Percentiles rank a stretch among this genome's conserved stretches.
These are phyloP conservation scores for Peronospora farinosa DNA, from an alignment of 352 stramenopile genomes.

Conservation along the genomic window DNA sequence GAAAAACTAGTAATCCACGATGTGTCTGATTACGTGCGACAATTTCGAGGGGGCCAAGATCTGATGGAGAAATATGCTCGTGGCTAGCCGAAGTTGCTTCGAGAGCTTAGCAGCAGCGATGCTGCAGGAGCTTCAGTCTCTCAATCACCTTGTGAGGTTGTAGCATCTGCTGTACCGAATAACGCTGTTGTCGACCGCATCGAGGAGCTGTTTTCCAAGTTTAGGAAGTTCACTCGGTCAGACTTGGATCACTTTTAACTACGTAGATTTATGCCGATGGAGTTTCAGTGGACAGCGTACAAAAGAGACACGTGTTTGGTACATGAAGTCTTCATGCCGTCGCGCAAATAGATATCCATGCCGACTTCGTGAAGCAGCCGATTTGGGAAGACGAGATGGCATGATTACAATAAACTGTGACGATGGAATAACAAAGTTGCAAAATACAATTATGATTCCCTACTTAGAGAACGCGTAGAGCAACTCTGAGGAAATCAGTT, in stretches of 20 bases:
- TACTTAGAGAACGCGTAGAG: constrained; percentile 58
- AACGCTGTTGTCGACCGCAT: constrained; percentile 52
- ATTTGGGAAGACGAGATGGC: constrained; percentile 59
- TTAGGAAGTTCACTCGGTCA: constrained; percentile 42
- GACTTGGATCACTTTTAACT: constrained; percentile 48
- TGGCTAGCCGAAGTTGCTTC: constrained; percentile 42
- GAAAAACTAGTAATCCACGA: constrained; percentile 27
- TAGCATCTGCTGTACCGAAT: constrained; percentile 16
- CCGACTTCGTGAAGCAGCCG: constrained; percentile 70
- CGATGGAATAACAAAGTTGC: constrained; percentile 44
- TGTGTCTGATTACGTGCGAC: constrained; percentile 72
- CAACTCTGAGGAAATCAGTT: constrained; percentile 43
- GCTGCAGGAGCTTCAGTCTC: background rate
- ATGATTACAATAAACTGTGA: constrained; percentile 66
- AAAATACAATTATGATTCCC: constrained; percentile 50
- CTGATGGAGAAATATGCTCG: constrained; percentile 40
- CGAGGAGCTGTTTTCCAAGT: constrained; percentile 63
- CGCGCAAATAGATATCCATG: constrained; percentile 17
- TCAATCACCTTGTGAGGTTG: background rate
- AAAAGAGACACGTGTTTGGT: constrained; percentile 38
- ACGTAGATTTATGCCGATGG: constrained; percentile 59
- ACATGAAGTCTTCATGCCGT: background rate
- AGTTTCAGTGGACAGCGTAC: constrained; percentile 62
- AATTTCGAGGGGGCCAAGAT: constrained; percentile 62
- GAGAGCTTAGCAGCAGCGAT: constrained; percentile 42